Evolutionary conservation across 805 yeast genomes (phyloP).

Genomic region (Barnettozyma pratensis): DNA sequence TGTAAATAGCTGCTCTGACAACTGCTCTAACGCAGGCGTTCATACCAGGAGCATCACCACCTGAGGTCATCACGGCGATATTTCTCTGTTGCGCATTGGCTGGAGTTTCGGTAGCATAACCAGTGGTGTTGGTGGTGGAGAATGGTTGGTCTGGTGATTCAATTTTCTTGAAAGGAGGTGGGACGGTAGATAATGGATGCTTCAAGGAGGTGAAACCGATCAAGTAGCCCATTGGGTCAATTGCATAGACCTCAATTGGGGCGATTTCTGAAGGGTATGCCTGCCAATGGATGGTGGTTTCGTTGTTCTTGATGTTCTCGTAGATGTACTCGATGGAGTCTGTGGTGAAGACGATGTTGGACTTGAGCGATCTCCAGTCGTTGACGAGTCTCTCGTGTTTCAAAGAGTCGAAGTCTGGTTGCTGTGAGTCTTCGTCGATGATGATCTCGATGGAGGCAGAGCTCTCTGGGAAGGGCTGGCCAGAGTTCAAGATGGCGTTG

Average conservation of each 20-base stretch:
- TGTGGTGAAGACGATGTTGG: constrained; percentile 34
- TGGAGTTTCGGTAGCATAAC: constrained; percentile 4
- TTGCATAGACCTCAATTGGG: constrained; percentile 69
- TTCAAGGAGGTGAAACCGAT: constrained; percentile 69
- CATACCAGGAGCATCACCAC: constrained; percentile 99
- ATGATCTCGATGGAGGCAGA: constrained; percentile 26
- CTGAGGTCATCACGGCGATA: constrained; percentile 95
- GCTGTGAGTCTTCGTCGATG: constrained; percentile 17
- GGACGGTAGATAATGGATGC: constrained; percentile 51
- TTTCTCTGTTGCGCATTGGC: constrained; percentile 25
- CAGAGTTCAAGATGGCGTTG: constrained; percentile 27
- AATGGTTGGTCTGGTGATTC: not conserved
- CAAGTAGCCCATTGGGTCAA: constrained; percentile 81
- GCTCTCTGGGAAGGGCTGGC: constrained; percentile 24
- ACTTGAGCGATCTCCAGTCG: constrained; percentile 48
- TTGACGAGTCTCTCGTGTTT: constrained; percentile 24
- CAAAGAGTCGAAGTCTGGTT: constrained; percentile 26
- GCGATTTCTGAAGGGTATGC: constrained; percentile 65
- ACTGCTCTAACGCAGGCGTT: constrained; percentile 93
- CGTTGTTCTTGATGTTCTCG: constrained; percentile 24
- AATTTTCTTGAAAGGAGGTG: constrained; percentile 26
- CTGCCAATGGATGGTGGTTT: constrained; percentile 36
- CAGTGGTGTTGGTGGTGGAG: constrained; percentile 18
- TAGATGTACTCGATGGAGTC: constrained; percentile 23
- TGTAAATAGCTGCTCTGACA: constrained; percentile 81